These are phyloP conservation scores for Crepidotus variabilis DNA, from an alignment of 768 basidiomycete genomes.

Conservation along the genomic window DNA sequence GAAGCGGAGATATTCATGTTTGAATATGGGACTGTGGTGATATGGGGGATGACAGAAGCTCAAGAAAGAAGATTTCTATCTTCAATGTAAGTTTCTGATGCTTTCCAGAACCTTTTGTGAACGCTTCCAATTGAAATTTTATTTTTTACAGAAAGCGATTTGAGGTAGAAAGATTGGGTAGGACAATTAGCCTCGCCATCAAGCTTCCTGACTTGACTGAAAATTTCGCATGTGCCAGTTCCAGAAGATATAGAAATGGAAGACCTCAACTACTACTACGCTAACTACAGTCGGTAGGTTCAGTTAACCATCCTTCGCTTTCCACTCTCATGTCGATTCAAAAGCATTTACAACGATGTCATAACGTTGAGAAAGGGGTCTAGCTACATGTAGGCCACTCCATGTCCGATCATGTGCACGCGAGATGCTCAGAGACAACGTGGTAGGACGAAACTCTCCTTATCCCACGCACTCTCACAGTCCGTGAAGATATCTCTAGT, in stretches of 20 bases:
- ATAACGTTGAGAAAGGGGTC: conserved; percentile 93
- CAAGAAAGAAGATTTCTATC: conserved; percentile 89
- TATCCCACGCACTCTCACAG: conserved; percentile 93
- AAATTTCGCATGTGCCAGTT: conserved; percentile 37
- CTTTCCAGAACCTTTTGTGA: conserved; percentile 1
- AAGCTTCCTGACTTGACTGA: not conserved
- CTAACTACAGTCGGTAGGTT: conserved; percentile 87
- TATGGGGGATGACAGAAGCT: conserved; percentile 96
- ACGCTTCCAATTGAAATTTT: conserved; percentile 11
- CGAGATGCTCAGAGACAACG: conserved; percentile 4
- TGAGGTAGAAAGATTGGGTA: conserved; percentile 84
- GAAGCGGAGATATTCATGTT: conserved; percentile 92
- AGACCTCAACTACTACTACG: conserved; percentile 95
- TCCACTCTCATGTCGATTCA: conserved; percentile 5
- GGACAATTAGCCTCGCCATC: conserved; percentile 12
- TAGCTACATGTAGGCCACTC: conserved; percentile 77
- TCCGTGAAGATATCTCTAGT: conserved; percentile 96
- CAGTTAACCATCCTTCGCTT: not conserved
- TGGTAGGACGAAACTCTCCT: conserved; percentile 87
- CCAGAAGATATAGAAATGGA: conserved; percentile 94
- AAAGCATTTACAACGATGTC: conserved; percentile 94
- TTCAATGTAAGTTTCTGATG: conserved; percentile 64
- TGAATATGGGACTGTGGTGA: conserved; percentile 91
- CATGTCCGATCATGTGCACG: conserved; percentile 9
- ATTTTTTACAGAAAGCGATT: conserved; percentile 75